Evolutionary conservation across 1,139 yeast species (phyloP).

Genomic region (Wickerhamomyces sp.): DNA sequence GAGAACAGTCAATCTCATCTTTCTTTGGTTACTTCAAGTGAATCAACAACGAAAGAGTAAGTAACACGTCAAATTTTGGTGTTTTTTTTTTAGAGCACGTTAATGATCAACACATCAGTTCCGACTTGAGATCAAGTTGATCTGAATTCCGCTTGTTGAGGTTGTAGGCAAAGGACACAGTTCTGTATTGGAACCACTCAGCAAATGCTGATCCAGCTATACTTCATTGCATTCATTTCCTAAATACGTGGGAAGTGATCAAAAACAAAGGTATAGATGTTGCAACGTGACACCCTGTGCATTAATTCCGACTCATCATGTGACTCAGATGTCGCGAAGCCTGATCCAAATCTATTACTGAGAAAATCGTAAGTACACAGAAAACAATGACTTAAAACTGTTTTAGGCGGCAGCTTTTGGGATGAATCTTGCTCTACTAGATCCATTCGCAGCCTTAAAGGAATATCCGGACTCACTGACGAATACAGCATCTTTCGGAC

Average conservation of each 20-base stretch:
- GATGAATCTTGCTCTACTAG: conserved; percentile 84
- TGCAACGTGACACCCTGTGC: too few relatives aligned
- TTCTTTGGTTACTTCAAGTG: not conserved
- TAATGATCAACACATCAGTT: not conserved
- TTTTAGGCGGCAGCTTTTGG: not conserved
- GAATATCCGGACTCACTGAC: conserved; percentile 86
- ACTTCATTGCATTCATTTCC: too few relatives aligned
- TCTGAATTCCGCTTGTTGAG: too few relatives aligned
- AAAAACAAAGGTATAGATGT: too few relatives aligned
- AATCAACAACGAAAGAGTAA: not conserved
- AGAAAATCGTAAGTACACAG: not conserved
- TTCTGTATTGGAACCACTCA: too few relatives aligned
- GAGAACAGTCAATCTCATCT: conserved; percentile 10
- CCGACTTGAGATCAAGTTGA: not conserved
- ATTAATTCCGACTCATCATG: too few relatives aligned
- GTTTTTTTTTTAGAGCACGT: not conserved
- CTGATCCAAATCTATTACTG: too few relatives aligned
- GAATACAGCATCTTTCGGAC: conserved; percentile 62
- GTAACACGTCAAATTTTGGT: not conserved
- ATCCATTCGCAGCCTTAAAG: conserved; percentile 88
- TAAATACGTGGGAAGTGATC: too few relatives aligned
- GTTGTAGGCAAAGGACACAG: too few relatives aligned
- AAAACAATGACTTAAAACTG: not conserved
- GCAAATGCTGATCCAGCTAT: too few relatives aligned
- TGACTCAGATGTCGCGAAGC: too few relatives aligned